Base-by-base conservation (phyloP, 768 basidiomycete species). In the Kwoniella newhampshirensis region DNA sequence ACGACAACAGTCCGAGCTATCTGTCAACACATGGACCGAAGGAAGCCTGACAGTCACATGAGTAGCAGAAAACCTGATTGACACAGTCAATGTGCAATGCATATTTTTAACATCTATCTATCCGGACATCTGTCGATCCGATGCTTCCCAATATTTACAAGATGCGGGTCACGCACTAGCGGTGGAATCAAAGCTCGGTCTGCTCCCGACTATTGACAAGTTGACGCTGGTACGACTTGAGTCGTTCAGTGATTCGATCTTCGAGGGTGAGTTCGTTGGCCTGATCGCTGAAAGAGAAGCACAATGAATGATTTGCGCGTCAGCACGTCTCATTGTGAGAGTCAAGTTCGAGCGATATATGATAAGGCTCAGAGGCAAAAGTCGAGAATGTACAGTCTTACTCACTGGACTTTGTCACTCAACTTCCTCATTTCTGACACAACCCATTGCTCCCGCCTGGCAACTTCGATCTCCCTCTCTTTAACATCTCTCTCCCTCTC, bases 361-460 rank as follows among this genome's bases (percentile, higher is more conserved):
- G n/a, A n/a, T n/a, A n/a, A n/a, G 13, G 44, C 13, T 6, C 4
- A 4, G 12, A 2, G 8, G 17, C n/a, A 21, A 13, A 21, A 37
- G n/a, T 17, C 9, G 32, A 20, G 25, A 37, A 3, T 6, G 32
- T 36, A 3, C 7, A 5, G 12, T 17, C 51, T 7, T 35, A 52
- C 70, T 64, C 30, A 70, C 70, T 66, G 67, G 21, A 69, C 54
- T 40, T 66, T 69, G 23, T 72, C 70, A 36, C 65, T 69, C 37
- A 69, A 57, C 52, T 68, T 63, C 40, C 70, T 56, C 67, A 72
- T 70, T 59, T 72, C 70, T 17, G 69, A 66, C 0, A 72, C 56
- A 0, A 72, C 70, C 70, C 70, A 70, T 46, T 67, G 60, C 58
- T 72, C 67, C 44, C 70, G 63, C 47, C 60, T 64, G 2, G 40